phyloP scores from a whole-genome alignment of 352 stramenopile genomes.

The Phytophthora pisi region DNA sequence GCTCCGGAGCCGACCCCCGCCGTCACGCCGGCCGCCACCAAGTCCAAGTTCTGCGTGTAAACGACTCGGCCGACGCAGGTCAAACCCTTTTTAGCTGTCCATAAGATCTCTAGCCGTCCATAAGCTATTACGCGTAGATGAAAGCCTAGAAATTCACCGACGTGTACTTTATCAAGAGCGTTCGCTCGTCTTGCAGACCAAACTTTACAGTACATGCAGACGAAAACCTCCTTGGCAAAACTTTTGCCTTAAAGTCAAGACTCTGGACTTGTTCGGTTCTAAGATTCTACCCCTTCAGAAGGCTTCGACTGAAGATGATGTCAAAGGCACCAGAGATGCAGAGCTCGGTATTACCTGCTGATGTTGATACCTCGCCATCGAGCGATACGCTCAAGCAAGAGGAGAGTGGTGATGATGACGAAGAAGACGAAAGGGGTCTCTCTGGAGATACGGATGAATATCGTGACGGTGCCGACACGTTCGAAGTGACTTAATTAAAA shows the following conservation, averaged over 20 bases:
- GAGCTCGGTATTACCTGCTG: slow-evolving; percentile 15
- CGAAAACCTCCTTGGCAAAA: too few species aligned
- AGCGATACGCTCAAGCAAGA: slow-evolving; percentile 7
- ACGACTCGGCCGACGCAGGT: slow-evolving; percentile 9
- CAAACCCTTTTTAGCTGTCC: slow-evolving; percentile 22
- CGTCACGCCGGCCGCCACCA: slow-evolving; percentile 25
- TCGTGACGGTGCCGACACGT: neutral
- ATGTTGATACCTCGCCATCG: neutral
- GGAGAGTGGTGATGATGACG: slow-evolving; percentile 10
- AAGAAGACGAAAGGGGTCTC: neutral
- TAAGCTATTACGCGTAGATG: slow-evolving; percentile 22
- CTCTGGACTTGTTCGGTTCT: too few species aligned
- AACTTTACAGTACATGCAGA: too few species aligned
- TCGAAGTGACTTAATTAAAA: neutral
- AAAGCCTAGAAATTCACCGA: slow-evolving; percentile 22
- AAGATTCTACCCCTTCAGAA: neutral
- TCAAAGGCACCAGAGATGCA: slow-evolving; percentile 20
- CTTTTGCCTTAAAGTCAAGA: too few species aligned
- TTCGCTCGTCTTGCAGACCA: too few species aligned
- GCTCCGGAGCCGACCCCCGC: slow-evolving; percentile 22
- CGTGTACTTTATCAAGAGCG: slow-evolving; percentile 8
- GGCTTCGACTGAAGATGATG: neutral
- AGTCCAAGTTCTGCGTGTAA: slow-evolving; percentile 45
- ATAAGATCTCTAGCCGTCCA: slow-evolving; percentile 24
- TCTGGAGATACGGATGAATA: neutral